Conservation (phyloP, 2,329 filamentous ascomycete species). For the Colletotrichum sp. region DNA sequence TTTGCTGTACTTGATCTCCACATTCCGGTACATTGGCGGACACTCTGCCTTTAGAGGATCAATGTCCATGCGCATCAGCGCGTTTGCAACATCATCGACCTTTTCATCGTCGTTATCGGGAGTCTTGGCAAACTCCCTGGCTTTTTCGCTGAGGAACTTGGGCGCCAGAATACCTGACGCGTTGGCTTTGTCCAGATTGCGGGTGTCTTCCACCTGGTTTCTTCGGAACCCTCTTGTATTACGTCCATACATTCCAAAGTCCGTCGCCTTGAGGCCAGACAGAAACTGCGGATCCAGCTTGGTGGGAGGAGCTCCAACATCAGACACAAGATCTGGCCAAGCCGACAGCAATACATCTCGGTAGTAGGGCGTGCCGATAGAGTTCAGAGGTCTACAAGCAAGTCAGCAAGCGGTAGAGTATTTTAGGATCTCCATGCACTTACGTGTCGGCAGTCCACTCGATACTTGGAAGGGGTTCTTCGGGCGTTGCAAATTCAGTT, state of each 20-base stretch:
- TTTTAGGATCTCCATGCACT: constrained; percentile 33
- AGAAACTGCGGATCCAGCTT: constrained; percentile 77
- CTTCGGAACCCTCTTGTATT: constrained; percentile 76
- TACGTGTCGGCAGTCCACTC: constrained; percentile 77
- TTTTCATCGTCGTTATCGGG: constrained; percentile 45
- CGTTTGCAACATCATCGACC: constrained; percentile 60
- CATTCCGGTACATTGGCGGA: constrained; percentile 86
- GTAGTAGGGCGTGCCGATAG: constrained; percentile 92
- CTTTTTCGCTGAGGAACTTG: constrained; percentile 94
- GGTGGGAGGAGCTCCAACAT: constrained; percentile 81
- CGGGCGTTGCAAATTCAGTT: constrained; percentile 76
- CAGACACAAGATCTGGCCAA: constrained; percentile 87
- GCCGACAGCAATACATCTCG: constrained; percentile 85
- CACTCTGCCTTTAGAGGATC: constrained; percentile 82
- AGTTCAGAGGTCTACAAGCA: constrained; percentile 69
- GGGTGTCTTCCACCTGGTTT: constrained; percentile 84
- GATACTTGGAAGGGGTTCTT: constrained; percentile 61
- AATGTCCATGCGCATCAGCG: constrained; percentile 71
- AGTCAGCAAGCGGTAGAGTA: constrained; percentile 6
- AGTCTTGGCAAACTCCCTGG: constrained; percentile 67
- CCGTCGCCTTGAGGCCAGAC: constrained; percentile 70
- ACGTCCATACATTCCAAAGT: constrained; percentile 79
- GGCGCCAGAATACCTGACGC: constrained; percentile 73
- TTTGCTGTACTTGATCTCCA: constrained; percentile 98
- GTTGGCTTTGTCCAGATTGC: constrained; percentile 63